phyloP scores from a whole-genome alignment of 371 early-diverging fungal genomes.

The Syncephalastrum monosporum region DNA sequence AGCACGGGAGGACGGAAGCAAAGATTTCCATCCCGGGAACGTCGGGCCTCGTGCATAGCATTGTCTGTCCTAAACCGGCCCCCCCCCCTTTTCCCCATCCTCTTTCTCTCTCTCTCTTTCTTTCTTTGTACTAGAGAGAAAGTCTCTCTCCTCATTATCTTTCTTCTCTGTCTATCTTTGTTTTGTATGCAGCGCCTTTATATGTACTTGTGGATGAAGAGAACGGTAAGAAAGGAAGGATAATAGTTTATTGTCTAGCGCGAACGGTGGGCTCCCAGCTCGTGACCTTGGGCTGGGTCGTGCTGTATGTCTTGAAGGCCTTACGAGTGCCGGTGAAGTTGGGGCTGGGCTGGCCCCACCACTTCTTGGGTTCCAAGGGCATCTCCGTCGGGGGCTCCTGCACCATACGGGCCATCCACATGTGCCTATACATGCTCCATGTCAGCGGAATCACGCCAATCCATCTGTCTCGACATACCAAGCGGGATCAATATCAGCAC shows the following conservation, averaged over 20 bases:
- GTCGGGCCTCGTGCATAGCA: no score
- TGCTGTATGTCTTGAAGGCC: slow-evolving; percentile 86
- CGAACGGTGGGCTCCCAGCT: slow-evolving; percentile 78
- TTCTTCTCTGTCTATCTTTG: no score
- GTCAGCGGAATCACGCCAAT: neutral
- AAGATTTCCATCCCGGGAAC: no score
- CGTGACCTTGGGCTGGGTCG: slow-evolving; percentile 77
- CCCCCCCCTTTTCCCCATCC: no score
- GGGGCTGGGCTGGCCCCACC: slow-evolving; percentile 50
- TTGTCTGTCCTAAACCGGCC: no score
- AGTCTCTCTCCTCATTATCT: no score
- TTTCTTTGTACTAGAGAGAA: no score
- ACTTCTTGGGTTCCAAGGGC: slow-evolving; percentile 42
- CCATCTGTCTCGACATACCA: slow-evolving; percentile 57
- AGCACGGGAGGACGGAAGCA: no score
- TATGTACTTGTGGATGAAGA: no score
- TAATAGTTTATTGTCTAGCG: slow-evolving; percentile 33
- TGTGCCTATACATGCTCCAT: slow-evolving; percentile 62
- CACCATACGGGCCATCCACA: slow-evolving; percentile 85
- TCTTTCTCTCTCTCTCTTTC: no score
- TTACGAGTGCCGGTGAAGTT: slow-evolving; percentile 73
- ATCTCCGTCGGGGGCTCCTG: slow-evolving; percentile 79
- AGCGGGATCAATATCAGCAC: slow-evolving; percentile 85
- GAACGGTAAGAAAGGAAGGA: no score
- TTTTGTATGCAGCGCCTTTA: no score